Evolutionary conservation across 306 rosid genomes (phyloP), one percentile per base, ranked within the genome.

Genomic region (Styphnolobium japonicum): DNA sequence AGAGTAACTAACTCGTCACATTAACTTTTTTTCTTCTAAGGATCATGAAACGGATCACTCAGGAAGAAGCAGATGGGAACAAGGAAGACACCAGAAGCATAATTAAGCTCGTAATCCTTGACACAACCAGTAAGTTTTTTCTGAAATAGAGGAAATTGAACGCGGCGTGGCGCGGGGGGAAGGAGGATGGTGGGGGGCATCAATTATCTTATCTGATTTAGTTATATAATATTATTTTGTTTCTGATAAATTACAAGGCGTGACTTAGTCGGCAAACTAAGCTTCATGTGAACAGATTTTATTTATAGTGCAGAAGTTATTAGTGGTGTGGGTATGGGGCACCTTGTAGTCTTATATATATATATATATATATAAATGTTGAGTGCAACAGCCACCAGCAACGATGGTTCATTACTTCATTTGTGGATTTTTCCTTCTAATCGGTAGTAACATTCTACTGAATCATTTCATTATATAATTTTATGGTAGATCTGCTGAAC

Each of bases 51-150:
- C 74, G 86, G 86, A 58, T 85, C 18, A 43, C 36, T 37, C 62
- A 75, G 16, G 61, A 82, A 62, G 84, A 75, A 82, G 84, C 31
- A 18, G 74, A 63, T 37, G 78, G 49, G 29, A 52, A 60, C 7
- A 78, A 81, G 66, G 86, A 55, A 67, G 73, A 22, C 14, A 42
- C 65, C 22, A 62, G 71, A 67, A 78, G 73, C 18, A n/a, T 34
- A 18, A 73, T 67, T 82, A 82, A 75, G 15, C 69, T 87, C 6
- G 68, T 89, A 62, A 42, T 92, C 78, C 80, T 92, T 70, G 92
- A 89, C 62, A 60, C 82, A 48, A 88, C 92, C 5, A 89, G 92
- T 90, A 74, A 86, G 92, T 85, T 22, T 6, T 22, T 42, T 10
- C 7, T 15, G 4, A 55, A 37, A 23, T 6, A 29, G 1, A 78